Evolutionary conservation across 1,284 basidiomycete genomes (phyloP), one percentile per base, ranked within the genome.

Genomic region (Sporisorium graminicola): DNA sequence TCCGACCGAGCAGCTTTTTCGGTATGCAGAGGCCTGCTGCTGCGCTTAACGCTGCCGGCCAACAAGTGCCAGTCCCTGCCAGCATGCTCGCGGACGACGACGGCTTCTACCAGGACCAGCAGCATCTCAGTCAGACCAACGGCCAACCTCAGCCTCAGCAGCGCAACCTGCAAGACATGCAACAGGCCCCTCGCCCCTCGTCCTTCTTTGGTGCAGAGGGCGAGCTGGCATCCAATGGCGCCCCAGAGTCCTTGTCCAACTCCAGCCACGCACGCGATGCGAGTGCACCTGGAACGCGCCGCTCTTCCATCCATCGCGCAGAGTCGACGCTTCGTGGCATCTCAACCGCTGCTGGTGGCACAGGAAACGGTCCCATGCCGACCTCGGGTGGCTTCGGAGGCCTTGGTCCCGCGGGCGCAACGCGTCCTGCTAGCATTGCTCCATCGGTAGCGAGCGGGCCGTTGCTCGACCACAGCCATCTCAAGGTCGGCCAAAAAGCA

Each of bases 401-500:
- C 37, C 61, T 74, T n/a, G 73, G 71, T 14, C 65, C 76, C 22
- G 67, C 72, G 18, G 79, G 78, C 31, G 60, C 76, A 29, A 74
- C 54, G 6, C 70, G 81, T 24, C 81, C 81, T 13, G 75, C 79
- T 31, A 81, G 77, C 55, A 82, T 82, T 20, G 81, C 81, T 1
- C 77, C 81, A 0, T 76, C 79, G 0, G 61, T 75, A 6, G 65
- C 65, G n/a, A 74, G 61, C 35, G 81, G 74, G 13, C 73, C 82
- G 6, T 78, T 95, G 74, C 90, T 95, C 71, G 93, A 95, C 87
- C 94, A 96, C 81, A 94, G 94, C 46, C 96, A 99, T 87, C 90
- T 99, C 46, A 91, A 92, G 42, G 95, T 95, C 20, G 97, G 97
- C 51, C 92, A 92, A 62, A 91, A 95, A 81, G 96, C 95, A 3